Evolutionary conservation across 2,329 filamentous ascomycete genomes (phyloP), one percentile per base, ranked within the genome.

Genomic region (Alternaria arbusti): DNA sequence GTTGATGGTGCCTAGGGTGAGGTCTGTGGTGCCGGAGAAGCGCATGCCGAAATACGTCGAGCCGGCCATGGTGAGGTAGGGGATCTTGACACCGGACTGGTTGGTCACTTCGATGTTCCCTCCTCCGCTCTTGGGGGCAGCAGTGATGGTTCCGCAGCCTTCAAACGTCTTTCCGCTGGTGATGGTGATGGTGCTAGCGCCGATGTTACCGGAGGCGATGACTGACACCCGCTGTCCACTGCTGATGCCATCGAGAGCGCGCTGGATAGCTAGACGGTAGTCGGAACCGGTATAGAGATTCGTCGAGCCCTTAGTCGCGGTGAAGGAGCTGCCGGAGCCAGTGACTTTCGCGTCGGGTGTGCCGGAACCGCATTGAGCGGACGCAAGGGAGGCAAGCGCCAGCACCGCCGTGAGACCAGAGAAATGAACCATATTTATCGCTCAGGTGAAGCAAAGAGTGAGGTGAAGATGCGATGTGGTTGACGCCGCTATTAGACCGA

Each of bases 31-130:
- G 12, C 86, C 86, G 26, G 82, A 87, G 79, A 88, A 86, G 12
- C 85, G 83, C 54, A 88, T 70, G 3, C 85, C 86, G 59, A 88
- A 88, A 74, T 88, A 88, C 0, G 86, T 86, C 68, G 81, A 85
- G 2, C 86, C 86, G 4, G 86, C 87, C 85, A 88, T 85, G 56
- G 75, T 85, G 5, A 88, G 81, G 69, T 86, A 88, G 0, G 86
- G 86, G 52, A 88, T 88, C 45, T 82, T 76, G 15, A 87, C 86
- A 62, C 82, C 82, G 2, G 74, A 69, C 9, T 84, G 84, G 67
- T 84, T 77, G 3, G 83, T 79, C 0, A 82, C 82, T 74, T 88
- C 86, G 52, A 88, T 88, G 49, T 86, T 85, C 17, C 86, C 86
- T 20, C 81, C 82, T 1, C 84, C 85, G 36, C 71, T 68, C 5